These are phyloP conservation scores for Nakazawaea molendinolei DNA, from an alignment of 805 yeast genomes.

Conservation along the genomic window DNA sequence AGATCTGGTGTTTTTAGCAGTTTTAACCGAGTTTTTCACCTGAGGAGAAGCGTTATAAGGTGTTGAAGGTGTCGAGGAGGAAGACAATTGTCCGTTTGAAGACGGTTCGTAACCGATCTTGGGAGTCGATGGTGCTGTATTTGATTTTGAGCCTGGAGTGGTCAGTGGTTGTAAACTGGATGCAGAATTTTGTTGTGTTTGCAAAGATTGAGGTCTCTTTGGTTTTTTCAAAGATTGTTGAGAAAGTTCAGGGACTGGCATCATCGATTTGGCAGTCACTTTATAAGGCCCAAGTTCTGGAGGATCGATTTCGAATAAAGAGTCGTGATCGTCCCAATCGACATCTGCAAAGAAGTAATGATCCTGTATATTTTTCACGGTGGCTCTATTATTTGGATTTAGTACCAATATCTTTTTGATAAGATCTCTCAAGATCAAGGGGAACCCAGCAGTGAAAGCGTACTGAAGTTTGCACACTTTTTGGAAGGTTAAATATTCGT, in stretches of 20 bases:
- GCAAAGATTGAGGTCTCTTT: not conserved
- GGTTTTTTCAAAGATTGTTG: conserved; percentile 11
- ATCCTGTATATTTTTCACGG: conserved; percentile 47
- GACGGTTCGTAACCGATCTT: conserved; percentile 6
- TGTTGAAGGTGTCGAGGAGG: conserved; percentile 2
- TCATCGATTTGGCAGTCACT: conserved; percentile 72
- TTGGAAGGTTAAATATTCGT: conserved; percentile 76
- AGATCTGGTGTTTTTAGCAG: not conserved
- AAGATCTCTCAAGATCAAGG: conserved; percentile 63
- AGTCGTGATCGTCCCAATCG: conserved; percentile 45
- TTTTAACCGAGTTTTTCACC: not conserved
- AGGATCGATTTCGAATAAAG: conserved; percentile 52
- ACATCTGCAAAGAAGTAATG: conserved; percentile 58
- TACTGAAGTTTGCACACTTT: conserved; percentile 73
- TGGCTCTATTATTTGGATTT: conserved; percentile 57
- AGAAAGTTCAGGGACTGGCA: conserved; percentile 54
- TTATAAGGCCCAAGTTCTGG: conserved; percentile 71
- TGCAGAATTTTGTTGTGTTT: too few relatives aligned
- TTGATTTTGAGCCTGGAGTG: not conserved
- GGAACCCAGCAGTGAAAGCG: conserved; percentile 84
- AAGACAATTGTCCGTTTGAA: conserved; percentile 9
- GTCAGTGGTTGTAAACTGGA: not conserved
- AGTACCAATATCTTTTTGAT: conserved; percentile 61
- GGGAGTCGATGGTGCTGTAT: conserved; percentile 4
- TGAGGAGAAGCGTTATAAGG: conserved; percentile 5